A percentile compares a stretch with the other conserved stretches of the same genome.
phyloP scores from a whole-genome alignment of 306 rosid species.

The Spatholobus suberectus region DNA sequence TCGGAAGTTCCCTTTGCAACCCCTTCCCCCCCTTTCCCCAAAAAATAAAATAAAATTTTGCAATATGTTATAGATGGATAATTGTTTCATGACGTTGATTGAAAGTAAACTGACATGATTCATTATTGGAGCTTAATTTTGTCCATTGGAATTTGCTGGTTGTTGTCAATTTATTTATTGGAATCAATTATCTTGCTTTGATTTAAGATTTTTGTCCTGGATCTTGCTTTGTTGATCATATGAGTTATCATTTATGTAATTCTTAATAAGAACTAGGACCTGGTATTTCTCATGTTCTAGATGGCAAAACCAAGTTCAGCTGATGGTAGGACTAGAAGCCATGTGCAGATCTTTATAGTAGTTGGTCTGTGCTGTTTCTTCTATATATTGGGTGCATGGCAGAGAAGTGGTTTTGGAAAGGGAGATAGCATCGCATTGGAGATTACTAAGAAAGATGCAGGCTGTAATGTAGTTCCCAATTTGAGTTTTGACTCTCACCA shows the following conservation, averaged over 20 bases:
- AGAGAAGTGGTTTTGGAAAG: slow-evolving; percentile 94
- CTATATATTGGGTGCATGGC: slow-evolving; percentile 95
- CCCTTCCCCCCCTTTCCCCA: not conserved
- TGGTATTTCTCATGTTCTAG: slow-evolving; percentile 52
- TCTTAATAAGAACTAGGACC: not conserved
- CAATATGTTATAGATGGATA: not conserved
- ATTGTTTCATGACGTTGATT: slow-evolving; percentile 42
- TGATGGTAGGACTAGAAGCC: slow-evolving; percentile 89
- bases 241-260: slow-evolving; percentile 11
- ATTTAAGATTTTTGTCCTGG: slow-evolving; percentile 24
- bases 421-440: slow-evolving; percentile 88
- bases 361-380: slow-evolving; percentile 91
- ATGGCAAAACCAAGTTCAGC: slow-evolving; percentile 81
- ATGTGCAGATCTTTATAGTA: slow-evolving; percentile 79
- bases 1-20: slow-evolving; percentile 40
- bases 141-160: slow-evolving; percentile 13
- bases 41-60: too few species aligned
- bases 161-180: slow-evolving; percentile 28
- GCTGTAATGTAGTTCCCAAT: slow-evolving; percentile 63
- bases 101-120: not conserved
- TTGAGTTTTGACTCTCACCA: slow-evolving; percentile 91
- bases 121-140: slow-evolving; percentile 15
- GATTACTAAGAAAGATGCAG: slow-evolving; percentile 67
- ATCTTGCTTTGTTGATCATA: slow-evolving; percentile 27
- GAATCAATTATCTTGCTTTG: slow-evolving; percentile 25